Base-by-base conservation (phyloP, 163 green algal species). In the Chlamydomonas reinhardtii region DNA sequence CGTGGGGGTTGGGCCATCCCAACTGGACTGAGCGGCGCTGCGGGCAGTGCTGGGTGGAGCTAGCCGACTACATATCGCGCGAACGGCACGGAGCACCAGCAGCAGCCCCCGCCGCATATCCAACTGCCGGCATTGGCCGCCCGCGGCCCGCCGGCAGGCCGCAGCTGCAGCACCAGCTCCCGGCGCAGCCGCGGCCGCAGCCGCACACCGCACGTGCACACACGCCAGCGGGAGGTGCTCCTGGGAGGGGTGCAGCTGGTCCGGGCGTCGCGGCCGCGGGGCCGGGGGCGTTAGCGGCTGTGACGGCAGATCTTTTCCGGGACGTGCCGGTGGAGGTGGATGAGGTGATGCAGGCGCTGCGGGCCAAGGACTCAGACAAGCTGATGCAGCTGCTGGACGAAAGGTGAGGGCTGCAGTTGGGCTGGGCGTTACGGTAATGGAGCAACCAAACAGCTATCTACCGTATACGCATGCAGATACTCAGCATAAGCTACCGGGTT, bases 1-100 rank as follows among this genome's bases (percentile, higher is more conserved):
- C 83, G 22, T 89, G 83, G 83, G 83, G 83, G 34, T 66, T 89
- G 27, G 83, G 83, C 25, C 83, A 89, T 37, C 3, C 43, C 19
- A 79, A 78, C 74, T 89, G 83, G 83, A 68, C 39, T 25, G 52
- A 84, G 66, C 74, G 74, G 19, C 64, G 71, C 25, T 89, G 83
- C 65, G 52, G 66, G 34, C 52, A 65, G 24, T 89, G 74, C 34
- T 87, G 82, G 82, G 3, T 39, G n/a, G 14, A 70, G 54, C 70
- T 74, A 2, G 80, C 80, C 11, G 70, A 80, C 4, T 27, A n/a
- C 22, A 54, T 79, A 0, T 59, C 80, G 0, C 19, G 25, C 29
- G 70, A 82, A 39, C 82, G 71, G 12, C 82, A 87, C 12, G 31
- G 54, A 56, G 29, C 37, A 31, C 27, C 12, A 31, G 56, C 34